Conservation (phyloP, 768 basidiomycete genomes). For the Krasilnikovozyma curviuscula region DNA sequence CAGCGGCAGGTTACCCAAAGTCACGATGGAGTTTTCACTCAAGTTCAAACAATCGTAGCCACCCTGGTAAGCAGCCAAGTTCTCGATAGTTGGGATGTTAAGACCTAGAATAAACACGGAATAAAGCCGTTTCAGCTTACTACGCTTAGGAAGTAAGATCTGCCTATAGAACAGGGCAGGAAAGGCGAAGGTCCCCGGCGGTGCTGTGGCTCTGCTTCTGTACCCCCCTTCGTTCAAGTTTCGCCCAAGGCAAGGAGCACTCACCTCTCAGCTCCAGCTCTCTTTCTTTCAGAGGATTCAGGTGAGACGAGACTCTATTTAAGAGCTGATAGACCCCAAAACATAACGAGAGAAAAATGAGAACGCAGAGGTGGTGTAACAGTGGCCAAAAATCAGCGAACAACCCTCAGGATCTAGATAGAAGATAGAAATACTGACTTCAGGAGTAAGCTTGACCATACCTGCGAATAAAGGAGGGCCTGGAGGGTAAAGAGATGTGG, state of each 20-base stretch:
- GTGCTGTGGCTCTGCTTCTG: too few species aligned
- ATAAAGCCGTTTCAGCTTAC: not conserved
- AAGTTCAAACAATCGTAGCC: slow-evolving; percentile 12
- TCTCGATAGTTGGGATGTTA: slow-evolving; percentile 8
- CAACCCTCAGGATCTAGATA: not conserved
- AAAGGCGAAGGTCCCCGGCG: not conserved
- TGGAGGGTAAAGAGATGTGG: too few species aligned
- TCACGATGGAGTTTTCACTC: slow-evolving; percentile 6
- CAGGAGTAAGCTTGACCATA: slow-evolving; percentile 14
- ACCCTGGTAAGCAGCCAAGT: slow-evolving; percentile 10
- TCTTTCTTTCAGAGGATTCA: slow-evolving; percentile 12
- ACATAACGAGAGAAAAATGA: not conserved
- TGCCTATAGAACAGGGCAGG: not conserved
- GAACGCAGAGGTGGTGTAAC: not conserved
- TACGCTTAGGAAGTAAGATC: not conserved
- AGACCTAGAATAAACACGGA: slow-evolving; percentile 1
- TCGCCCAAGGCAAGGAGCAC: too few species aligned
- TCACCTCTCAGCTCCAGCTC: slow-evolving; percentile 11
- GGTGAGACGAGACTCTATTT: slow-evolving; percentile 8
- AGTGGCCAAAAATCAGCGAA: not conserved
- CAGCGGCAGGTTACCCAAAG: slow-evolving; percentile 11
- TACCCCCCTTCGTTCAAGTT: too few species aligned
- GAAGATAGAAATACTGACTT: not conserved
- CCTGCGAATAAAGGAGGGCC: too few species aligned
- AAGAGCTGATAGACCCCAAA: not conserved